These are phyloP conservation scores for Plasmodium berghei DNA, from an alignment of 169 alveolate genomes.

Conservation along the genomic window DNA sequence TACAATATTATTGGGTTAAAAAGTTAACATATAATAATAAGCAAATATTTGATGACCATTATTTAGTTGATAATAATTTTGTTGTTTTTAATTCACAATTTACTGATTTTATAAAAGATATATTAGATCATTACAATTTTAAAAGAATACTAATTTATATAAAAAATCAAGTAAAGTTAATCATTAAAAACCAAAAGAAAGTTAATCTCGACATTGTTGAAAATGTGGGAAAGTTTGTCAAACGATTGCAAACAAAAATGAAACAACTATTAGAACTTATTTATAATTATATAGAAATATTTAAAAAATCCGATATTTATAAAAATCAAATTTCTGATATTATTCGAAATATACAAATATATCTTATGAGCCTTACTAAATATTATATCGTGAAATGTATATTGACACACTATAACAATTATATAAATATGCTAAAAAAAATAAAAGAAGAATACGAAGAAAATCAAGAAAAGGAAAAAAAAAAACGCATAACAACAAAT, in stretches of 20 bases:
- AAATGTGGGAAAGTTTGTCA: background rate
- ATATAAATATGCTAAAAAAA: too few species aligned
- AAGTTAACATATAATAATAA: conserved; percentile 14
- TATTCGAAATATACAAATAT: too few species aligned
- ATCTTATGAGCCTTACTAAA: too few species aligned
- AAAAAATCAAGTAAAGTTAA: background rate
- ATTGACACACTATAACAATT: too few species aligned
- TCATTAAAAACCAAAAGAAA: background rate
- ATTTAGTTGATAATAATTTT: conserved; percentile 39
- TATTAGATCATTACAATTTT: conserved; percentile 3
- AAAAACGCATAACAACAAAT: background rate
- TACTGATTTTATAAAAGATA: conserved; percentile 15
- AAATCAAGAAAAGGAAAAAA: conserved; percentile 8
- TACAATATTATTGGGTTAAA: conserved; percentile 54
- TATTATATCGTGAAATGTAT: too few species aligned
- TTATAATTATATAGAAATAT: too few species aligned
- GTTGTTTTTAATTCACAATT: conserved; percentile 44
- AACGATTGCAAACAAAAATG: too few species aligned
- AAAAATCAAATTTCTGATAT: too few species aligned
- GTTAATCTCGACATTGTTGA: background rate
- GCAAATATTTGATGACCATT: conserved; percentile 25
- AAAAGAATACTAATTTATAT: background rate
- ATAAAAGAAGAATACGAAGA: too few species aligned
- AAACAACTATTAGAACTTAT: too few species aligned
- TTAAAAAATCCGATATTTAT: too few species aligned